phyloP scores from a whole-genome alignment of 768 basidiomycete genomes.

The Lactifluus volemus region DNA sequence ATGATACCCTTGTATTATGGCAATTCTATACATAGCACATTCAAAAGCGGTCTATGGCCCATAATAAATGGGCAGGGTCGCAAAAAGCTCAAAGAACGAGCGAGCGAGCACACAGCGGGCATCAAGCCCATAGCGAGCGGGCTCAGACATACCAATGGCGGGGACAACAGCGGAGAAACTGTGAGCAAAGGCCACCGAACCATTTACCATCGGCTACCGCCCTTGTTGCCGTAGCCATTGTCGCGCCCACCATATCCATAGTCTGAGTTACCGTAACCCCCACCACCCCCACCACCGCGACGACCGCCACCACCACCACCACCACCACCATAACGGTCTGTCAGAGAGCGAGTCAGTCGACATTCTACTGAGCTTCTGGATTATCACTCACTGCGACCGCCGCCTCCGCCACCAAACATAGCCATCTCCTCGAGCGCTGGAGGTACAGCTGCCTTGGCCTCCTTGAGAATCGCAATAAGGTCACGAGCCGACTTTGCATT shows the following conservation, averaged over 20 bases:
- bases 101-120: not conserved
- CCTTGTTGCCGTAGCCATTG: constrained; percentile 30
- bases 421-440: constrained; percentile 91
- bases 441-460: constrained; percentile 80
- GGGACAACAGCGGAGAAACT: not conserved
- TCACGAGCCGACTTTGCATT: constrained; percentile 94
- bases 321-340: constrained; percentile 52
- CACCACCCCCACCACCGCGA: constrained; percentile 35
- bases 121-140: not conserved
- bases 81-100: not conserved
- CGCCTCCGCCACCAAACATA: constrained; percentile 76
- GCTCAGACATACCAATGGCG: not conserved
- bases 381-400: constrained; percentile 50
- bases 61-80: constrained; percentile 1
- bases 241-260: constrained; percentile 35
- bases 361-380: not conserved
- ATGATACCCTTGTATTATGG: constrained; percentile 8
- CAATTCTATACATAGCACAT: constrained; percentile 11
- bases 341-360: constrained; percentile 4
- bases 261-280: constrained; percentile 34
- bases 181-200: not conserved
- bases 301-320: constrained; percentile 39
- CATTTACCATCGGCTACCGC: constrained; percentile 27
- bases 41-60: constrained; percentile 8
- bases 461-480: constrained; percentile 73